Conservation (phyloP, 805 yeast genomes). For the Ogataea trehalophila region DNA sequence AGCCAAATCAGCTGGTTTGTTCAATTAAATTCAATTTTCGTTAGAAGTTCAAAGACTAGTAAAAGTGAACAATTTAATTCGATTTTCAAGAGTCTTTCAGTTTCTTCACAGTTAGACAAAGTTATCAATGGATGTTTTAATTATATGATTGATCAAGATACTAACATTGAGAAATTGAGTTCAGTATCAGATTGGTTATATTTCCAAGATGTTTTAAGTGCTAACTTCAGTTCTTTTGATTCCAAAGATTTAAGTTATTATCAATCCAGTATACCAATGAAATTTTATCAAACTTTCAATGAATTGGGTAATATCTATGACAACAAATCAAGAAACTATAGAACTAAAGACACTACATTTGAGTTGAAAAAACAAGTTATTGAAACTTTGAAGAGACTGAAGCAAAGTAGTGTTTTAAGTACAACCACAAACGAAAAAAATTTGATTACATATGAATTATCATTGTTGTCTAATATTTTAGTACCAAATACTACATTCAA, state of each 20-base stretch:
- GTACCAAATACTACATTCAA: slow-evolving; percentile 14
- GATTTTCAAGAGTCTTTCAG: slow-evolving; percentile 43
- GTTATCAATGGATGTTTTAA: slow-evolving; percentile 71
- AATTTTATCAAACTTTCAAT: slow-evolving; percentile 59
- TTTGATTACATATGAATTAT: slow-evolving; percentile 22
- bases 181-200: slow-evolving; percentile 70
- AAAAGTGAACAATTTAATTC: slow-evolving; percentile 44
- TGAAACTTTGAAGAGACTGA: slow-evolving; percentile 30
- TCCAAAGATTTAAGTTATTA: slow-evolving; percentile 37
- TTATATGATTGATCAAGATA: slow-evolving; percentile 58
- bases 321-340: slow-evolving; percentile 11
- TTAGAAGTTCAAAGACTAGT: slow-evolving; percentile 40
- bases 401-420: slow-evolving; percentile 26
- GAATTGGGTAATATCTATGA: slow-evolving; percentile 42
- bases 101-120: slow-evolving; percentile 51
- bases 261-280: slow-evolving; percentile 51
- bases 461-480: slow-evolving; percentile 12
- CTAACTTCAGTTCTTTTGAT: slow-evolving; percentile 42
- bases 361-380: slow-evolving; percentile 34
- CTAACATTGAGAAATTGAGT: slow-evolving; percentile 52
- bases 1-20: slow-evolving; percentile 60
- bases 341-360: slow-evolving; percentile 34
- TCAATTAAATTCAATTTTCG: slow-evolving; percentile 58
- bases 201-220: slow-evolving; percentile 59
- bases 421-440: slow-evolving; percentile 21